phyloP scores from a whole-genome alignment of 306 rosid genomes.

The Prosopis cineraria region DNA sequence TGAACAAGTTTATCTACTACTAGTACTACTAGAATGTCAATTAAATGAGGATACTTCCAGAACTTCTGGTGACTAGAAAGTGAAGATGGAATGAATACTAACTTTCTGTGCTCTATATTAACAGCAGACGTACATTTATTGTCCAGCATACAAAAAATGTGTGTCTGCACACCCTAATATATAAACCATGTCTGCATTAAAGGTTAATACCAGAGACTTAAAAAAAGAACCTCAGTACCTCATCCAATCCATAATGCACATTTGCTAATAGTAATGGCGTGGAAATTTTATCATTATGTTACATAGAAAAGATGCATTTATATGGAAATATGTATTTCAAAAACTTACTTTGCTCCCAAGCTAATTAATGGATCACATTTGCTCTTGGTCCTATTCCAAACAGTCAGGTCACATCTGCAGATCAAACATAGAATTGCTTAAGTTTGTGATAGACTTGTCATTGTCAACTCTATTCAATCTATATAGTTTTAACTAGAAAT shows the following conservation, averaged over 20 bases:
- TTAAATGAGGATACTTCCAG: not conserved
- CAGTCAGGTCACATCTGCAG: constrained; percentile 76
- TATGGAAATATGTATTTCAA: not conserved
- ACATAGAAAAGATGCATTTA: not conserved
- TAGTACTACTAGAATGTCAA: not conserved
- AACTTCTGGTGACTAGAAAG: not conserved
- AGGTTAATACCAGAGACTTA: not conserved
- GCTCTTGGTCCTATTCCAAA: constrained; percentile 95
- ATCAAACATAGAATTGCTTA: too few species aligned
- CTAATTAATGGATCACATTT: constrained; percentile 83
- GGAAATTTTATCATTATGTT: not conserved
- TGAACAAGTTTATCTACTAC: not conserved
- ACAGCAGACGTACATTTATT: not conserved
- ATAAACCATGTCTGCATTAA: not conserved
- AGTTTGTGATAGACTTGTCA: not conserved
- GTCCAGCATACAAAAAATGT: not conserved
- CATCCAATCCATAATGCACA: not conserved
- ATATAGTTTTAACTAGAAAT: not conserved
- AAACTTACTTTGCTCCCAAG: constrained; percentile 87
- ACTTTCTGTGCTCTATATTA: not conserved
- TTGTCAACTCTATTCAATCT: not conserved
- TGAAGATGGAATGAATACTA: not conserved
- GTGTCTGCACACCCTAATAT: not conserved
- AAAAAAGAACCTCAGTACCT: not conserved
- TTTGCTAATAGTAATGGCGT: not conserved